Conservation (phyloP, 441 rosid genomes). For the Rhodomyrtus psidioides region DNA sequence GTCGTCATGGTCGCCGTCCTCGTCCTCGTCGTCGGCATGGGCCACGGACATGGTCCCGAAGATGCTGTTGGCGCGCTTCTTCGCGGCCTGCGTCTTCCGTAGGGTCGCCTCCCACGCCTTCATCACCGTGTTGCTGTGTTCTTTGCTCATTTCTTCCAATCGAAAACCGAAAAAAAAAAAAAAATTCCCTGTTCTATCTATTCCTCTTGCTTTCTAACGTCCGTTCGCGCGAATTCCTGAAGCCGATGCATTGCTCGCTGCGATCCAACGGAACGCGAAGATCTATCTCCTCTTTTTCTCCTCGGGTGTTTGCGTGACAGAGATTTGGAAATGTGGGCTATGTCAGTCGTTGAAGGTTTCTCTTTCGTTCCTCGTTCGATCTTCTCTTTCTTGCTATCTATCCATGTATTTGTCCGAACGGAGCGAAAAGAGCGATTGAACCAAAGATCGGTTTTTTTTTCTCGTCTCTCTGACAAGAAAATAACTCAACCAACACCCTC, state of each 20-base stretch:
- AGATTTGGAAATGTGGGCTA: not conserved
- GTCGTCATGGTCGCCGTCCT: conserved; percentile 10
- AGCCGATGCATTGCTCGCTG: not conserved
- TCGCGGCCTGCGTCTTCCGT: conserved; percentile 39
- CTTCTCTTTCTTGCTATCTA: not conserved
- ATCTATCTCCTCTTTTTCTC: not conserved
- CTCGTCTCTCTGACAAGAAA: not conserved
- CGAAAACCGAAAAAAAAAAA: not conserved
- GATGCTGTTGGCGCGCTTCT: conserved; percentile 44
- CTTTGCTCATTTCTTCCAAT: not conserved
- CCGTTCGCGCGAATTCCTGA: not conserved
- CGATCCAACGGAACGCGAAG: not conserved
- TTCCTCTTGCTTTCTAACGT: conserved; percentile 1
- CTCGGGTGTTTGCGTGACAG: not conserved
- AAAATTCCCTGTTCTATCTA: conserved; percentile 28
- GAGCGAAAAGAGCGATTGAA: not conserved
- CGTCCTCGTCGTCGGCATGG: conserved; percentile 32
- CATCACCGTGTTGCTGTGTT: conserved; percentile 4
- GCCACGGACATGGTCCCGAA: conserved; percentile 40
- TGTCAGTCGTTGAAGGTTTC: not conserved
- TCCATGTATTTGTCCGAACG: not conserved
- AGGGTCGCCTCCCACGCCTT: conserved; percentile 54
- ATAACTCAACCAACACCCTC: not conserved
- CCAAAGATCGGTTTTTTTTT: not conserved
- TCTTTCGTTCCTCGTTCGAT: not conserved